Percentiles rank a stretch among this genome's conserved stretches.
Evolutionary conservation across 225 moss, liverwort and hornwort species (phyloP).

Genomic region (Lunularia cruciata): DNA sequence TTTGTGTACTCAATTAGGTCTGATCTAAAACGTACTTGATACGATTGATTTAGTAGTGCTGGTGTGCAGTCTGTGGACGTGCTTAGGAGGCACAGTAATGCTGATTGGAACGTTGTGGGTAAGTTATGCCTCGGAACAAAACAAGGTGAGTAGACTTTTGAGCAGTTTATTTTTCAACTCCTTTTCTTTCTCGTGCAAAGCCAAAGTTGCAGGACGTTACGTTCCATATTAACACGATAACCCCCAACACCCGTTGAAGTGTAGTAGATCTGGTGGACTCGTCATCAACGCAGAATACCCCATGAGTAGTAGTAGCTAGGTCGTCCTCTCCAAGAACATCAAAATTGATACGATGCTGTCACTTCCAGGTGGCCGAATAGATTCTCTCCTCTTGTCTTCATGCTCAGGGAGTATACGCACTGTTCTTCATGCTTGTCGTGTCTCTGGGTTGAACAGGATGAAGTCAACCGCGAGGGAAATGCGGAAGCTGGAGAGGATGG

Average conservation of each 20-base stretch:
- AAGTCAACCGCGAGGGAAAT: neutral
- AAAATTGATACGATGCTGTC: neutral
- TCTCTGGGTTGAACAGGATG: neutral
- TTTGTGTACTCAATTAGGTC: too few species aligned
- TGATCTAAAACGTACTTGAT: too few species aligned
- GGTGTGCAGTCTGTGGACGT: constrained; percentile 30
- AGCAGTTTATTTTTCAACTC: neutral
- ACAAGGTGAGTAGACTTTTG: neutral
- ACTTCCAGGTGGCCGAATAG: neutral
- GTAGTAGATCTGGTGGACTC: neutral
- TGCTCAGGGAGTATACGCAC: neutral
- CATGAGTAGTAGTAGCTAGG: neutral
- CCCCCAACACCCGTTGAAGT: neutral
- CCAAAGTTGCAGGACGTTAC: too few species aligned
- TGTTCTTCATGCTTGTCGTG: neutral
- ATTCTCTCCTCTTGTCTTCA: neutral
- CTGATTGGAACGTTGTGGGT: constrained; percentile 31
- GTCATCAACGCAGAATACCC: neutral
- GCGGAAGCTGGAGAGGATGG: neutral
- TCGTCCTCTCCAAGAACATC: neutral
- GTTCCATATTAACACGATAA: neutral
- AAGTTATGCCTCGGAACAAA: constrained; percentile 18
- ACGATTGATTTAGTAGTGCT: too few species aligned
- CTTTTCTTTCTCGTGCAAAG: too few species aligned
- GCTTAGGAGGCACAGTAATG: constrained; percentile 28